Base-by-base conservation (phyloP, 345 rosid genomes). In the Bretschneidera sinensis region DNA sequence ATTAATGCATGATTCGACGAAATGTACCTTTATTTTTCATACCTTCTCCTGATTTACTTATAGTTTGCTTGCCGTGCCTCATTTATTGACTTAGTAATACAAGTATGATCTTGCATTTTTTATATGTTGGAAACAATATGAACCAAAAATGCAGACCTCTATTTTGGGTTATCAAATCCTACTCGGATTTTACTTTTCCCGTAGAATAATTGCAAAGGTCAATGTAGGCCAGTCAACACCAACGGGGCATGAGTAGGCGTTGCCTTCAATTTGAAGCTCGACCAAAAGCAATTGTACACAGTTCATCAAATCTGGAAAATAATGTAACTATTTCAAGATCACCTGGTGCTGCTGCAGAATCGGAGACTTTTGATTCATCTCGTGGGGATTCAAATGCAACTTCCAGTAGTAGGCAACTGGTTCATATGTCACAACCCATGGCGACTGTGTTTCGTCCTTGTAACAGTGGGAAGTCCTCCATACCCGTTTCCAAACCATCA, bases 241-340 rank as follows among this genome's bases (percentile, higher is more conserved):
- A 81, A 24, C 80, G 79, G 53, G 81, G 81, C 67, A 50, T 81
- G 76, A 82, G 85, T 57, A 79, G 86, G 51, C 83, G 88, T 54
- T 79, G 86, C 70, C 85, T 85, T 71, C 88, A 77, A 64, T 83
- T 85, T 74, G 83, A 70, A 63, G 70, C 77, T 60, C 71, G 53
- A 65, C 50, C 59, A 19, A 65, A 75, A 55, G 25, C 59, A 54
- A 56, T 43, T 43, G 45, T 54, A 35, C 23, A 17, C 56, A 28
- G n/a, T 61, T 51, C 74, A 49, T 59, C 61, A 28, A 60, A 54
- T 65, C 53, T 54, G 51, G 57, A 48, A 21, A 60, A 47, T 61
- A 57, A 67, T 64, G 17, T 47, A 21, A 60, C 34, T 54, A 48
- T 50, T 61, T 72, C 78, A 51, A 62, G 45, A 50, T 57, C 67